Conservation (phyloP, 2,329 filamentous ascomycete species). For the Aspergillus fumigatiaffinis region DNA sequence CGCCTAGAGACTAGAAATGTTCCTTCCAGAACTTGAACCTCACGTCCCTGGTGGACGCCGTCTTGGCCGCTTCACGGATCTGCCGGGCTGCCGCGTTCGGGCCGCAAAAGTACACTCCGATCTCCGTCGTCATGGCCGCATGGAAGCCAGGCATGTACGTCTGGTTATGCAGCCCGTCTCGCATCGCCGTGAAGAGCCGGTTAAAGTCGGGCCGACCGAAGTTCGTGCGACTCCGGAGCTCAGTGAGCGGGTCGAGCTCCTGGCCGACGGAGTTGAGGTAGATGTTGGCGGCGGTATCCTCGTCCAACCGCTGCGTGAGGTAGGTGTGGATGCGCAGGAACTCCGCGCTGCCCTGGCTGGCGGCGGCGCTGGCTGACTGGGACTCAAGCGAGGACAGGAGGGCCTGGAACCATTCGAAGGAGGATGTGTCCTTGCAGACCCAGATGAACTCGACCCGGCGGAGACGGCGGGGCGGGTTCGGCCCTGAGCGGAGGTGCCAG, state of each 20-base stretch:
- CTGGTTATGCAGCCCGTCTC: conserved; percentile 78
- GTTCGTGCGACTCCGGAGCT: conserved; percentile 84
- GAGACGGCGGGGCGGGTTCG: conserved; percentile 83
- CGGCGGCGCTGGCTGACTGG: conserved; percentile 70
- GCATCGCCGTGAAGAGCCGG: conserved; percentile 76
- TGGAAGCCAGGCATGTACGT: conserved; percentile 82
- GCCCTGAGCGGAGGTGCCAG: conserved; percentile 88
- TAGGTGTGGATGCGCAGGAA: conserved; percentile 98
- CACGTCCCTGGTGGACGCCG: conserved; percentile 70
- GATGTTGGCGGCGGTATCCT: conserved; percentile 92
- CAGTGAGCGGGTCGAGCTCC: conserved; percentile 83
- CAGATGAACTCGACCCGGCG: conserved; percentile 98
- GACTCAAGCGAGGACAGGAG: conserved; percentile 85
- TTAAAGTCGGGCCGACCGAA: conserved; percentile 91
- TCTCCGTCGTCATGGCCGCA: conserved; percentile 70
- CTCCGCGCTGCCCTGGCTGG: conserved; percentile 54
- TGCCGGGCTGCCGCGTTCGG: conserved; percentile 75
- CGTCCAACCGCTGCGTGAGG: conserved; percentile 87
- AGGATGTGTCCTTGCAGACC: conserved; percentile 92
- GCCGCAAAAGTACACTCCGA: conserved; percentile 98
- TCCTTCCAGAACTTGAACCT: conserved; percentile 99
- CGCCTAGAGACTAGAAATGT: conserved; percentile 51
- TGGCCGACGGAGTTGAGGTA: conserved; percentile 92
- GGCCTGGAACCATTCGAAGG: conserved; percentile 98
- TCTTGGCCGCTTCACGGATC: conserved; percentile 77